A percentile compares a stretch with the other conserved stretches of the same genome.
phyloP scores from a whole-genome alignment of 2,329 filamentous ascomycete species.

The Diaporthe sp. region DNA sequence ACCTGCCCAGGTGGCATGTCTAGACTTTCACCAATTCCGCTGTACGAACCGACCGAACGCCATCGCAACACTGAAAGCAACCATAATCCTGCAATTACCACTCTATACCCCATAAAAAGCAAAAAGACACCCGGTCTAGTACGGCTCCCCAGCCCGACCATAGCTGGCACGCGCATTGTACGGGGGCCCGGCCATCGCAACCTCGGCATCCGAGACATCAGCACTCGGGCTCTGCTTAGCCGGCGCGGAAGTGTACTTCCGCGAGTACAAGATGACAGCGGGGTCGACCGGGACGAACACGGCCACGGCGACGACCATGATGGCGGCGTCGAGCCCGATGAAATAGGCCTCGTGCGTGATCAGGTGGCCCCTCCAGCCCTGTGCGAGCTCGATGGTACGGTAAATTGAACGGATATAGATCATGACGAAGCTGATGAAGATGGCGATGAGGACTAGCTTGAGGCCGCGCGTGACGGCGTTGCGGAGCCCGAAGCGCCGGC shows the following conservation, averaged over 20 bases:
- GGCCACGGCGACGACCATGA: conserved; percentile 62
- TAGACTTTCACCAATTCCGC: not conserved
- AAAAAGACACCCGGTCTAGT: not conserved
- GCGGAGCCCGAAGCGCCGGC: conserved; percentile 45
- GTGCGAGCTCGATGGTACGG: conserved; percentile 62
- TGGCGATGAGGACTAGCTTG: conserved; percentile 51
- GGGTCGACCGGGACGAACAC: conserved; percentile 62
- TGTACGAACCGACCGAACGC: not conserved
- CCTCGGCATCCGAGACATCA: conserved; percentile 33
- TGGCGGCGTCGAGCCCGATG: conserved; percentile 62
- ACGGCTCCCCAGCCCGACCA: not conserved
- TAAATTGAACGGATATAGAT: conserved; percentile 65
- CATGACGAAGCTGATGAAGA: conserved; percentile 57
- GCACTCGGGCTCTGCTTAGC: conserved; percentile 17
- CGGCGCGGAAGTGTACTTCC: not conserved
- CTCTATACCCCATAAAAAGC: not conserved
- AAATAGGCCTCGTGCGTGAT: conserved; percentile 66
- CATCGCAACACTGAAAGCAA: not conserved
- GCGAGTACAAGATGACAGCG: conserved; percentile 33
- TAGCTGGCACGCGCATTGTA: conserved; percentile 19
- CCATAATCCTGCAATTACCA: not conserved
- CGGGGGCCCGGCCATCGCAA: conserved; percentile 15
- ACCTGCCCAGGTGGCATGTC: not conserved
- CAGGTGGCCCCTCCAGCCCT: conserved; percentile 64
- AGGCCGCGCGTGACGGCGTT: conserved; percentile 50